Conservation (phyloP, 169 alveolate genomes). For the Cryptosporidium viatorum region DNA sequence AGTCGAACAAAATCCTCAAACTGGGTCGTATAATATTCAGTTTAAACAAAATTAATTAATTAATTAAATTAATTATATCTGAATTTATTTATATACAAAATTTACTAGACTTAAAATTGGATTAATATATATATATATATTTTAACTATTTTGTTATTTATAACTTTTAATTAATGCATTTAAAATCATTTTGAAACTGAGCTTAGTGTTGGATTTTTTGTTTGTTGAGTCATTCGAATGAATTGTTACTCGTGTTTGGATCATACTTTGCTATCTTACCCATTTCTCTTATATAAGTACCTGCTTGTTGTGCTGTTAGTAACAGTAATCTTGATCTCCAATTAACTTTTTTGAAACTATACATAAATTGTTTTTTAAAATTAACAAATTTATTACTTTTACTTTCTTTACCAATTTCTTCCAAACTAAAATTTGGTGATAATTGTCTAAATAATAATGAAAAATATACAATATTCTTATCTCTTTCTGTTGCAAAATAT, state of each 20-base stretch:
- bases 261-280: constrained; percentile 2
- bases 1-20: constrained; percentile 91
- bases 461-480: constrained; percentile 12
- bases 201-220: neutral
- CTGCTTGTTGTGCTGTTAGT: constrained; percentile 8
- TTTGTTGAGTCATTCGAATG: neutral
- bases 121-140: too few species aligned
- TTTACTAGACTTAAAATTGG: too few species aligned
- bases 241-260: neutral
- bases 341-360: constrained; percentile 14
- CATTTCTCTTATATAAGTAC: constrained; percentile 32
- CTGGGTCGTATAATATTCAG: constrained; percentile 93
- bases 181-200: neutral
- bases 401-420: constrained; percentile 18
- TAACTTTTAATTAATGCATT: too few species aligned
- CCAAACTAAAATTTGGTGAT: constrained; percentile 54
- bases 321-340: constrained; percentile 55
- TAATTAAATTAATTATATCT: neutral
- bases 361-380: constrained; percentile 44
- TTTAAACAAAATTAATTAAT: constrained; percentile 85
- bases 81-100: too few species aligned
- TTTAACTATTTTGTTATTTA: too few species aligned
- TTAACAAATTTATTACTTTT: constrained; percentile 11
- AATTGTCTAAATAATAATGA: constrained; percentile 49
- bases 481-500: constrained; percentile 28